Evolutionary conservation across 352 stramenopile species (phyloP), one percentile per base, ranked within the genome.

Genomic region (Phytophthora lateralis): DNA sequence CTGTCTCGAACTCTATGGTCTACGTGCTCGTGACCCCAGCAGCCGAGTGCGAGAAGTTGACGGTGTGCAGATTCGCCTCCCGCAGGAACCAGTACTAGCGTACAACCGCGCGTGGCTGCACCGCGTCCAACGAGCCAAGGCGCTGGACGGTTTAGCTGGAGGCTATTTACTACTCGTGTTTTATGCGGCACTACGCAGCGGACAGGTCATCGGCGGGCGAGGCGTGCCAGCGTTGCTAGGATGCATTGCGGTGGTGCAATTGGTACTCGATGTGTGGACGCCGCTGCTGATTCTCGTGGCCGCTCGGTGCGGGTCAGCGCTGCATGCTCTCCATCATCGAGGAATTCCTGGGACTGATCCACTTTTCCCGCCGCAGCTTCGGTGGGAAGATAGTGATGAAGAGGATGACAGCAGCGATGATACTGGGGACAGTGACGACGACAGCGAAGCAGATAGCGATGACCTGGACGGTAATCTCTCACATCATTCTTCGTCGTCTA

Each of bases 161-260:
- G 66, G 79, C 7, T 93, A 93, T 69, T 46, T 90, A 5, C 41
- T 90, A n/a, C 66, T 85, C n/a, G 85, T 87, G 30, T 79, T 84
- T 38, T 93, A 91, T 49, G 69, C 79, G 21, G 78, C 82, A 4
- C 69, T 90, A 47, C 82, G 89, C 35, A 74, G 76, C 29, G 79
- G 78, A 1, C 74, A 83, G 44, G 76, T 85, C 35, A 71, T 93
- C 27, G 74, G 75, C 0, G 68, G 71, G 5, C 66, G 60, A 34
- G 72, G 66, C 0, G 66, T 90, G 4, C 60, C 77, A 15, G 55
- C 60, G 2, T 53, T 91, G 37, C 50, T 93, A 10, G 65, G 56
- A 0, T 53, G 80, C 21, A 82, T 75, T n/a, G 78, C 52, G 4
- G 18, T 78, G 8, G 53, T 89, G 15, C 49, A 80, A 27, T 38